Evolutionary conservation across 495 filamentous ascomycete species (phyloP).

Genomic region (Cudoniella acicularis): DNA sequence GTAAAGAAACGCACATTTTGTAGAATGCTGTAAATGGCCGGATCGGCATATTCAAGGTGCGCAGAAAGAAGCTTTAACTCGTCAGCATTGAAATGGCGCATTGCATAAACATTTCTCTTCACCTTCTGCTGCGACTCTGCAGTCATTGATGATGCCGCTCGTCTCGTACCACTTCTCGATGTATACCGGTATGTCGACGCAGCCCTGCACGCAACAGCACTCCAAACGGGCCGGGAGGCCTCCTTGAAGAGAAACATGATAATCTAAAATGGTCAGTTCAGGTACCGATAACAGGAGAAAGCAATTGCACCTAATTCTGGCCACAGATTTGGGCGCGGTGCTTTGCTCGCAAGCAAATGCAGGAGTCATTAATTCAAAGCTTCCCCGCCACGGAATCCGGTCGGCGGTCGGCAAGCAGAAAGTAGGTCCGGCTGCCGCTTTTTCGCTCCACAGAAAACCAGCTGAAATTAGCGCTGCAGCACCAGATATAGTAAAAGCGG

Average conservation of each 20-base stretch:
- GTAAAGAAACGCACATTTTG: constrained; percentile 62
- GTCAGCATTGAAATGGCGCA: not conserved
- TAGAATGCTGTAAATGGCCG: constrained; percentile 79
- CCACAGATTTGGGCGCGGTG: not conserved
- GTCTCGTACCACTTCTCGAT: constrained; percentile 30
- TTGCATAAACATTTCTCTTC: constrained; percentile 6
- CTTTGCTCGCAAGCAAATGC: too few species aligned
- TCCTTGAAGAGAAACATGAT: constrained; percentile 27
- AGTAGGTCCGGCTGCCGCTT: not conserved
- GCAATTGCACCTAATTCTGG: constrained; percentile 16
- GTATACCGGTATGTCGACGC: constrained; percentile 14
- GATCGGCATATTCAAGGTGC: constrained; percentile 79
- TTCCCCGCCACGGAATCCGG: constrained; percentile 1
- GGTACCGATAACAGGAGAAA: not conserved
- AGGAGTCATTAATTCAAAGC: too few species aligned
- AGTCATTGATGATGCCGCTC: constrained; percentile 45
- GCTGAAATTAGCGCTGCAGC: too few species aligned
- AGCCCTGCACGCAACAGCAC: constrained; percentile 20
- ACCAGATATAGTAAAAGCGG: too few species aligned
- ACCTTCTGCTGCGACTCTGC: constrained; percentile 66
- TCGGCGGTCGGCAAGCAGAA: constrained; percentile 1
- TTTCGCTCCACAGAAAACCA: too few species aligned
- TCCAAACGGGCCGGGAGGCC: constrained; percentile 16
- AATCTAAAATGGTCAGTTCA: constrained; percentile 7
- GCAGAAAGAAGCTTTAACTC: constrained; percentile 67